Percentiles rank a stretch among this genome's conserved stretches.
Conservation (phyloP, 176 grass and related monocot species). For the Aegilops longissima region DNA sequence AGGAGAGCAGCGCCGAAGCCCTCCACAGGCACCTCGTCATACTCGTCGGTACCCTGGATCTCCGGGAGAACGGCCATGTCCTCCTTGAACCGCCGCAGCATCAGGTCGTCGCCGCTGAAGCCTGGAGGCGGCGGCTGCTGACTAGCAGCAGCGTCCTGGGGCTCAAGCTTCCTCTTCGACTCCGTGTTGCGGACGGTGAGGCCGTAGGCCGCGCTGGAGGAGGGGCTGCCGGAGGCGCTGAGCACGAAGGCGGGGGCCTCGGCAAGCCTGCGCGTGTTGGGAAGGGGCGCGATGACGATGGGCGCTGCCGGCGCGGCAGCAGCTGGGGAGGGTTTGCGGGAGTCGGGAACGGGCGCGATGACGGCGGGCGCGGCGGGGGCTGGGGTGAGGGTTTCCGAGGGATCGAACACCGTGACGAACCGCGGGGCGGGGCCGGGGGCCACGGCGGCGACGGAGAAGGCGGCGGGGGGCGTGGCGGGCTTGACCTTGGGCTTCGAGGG, state of each 20-base stretch:
- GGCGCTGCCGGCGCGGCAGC: neutral
- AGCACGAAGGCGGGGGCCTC: neutral
- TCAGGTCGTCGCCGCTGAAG: neutral
- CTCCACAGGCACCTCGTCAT: neutral
- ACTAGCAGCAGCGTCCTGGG: neutral
- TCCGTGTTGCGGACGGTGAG: neutral
- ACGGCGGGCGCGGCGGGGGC: neutral
- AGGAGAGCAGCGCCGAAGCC: neutral
- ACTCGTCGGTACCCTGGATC: neutral
- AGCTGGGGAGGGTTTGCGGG: neutral
- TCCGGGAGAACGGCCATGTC: neutral
- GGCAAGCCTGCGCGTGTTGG: neutral
- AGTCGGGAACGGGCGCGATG: neutral
- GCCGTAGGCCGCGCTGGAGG: neutral
- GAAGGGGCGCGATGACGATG: neutral
- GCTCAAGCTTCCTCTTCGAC: neutral
- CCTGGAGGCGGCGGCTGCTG: neutral
- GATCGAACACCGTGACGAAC: neutral
- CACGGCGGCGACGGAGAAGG: neutral
- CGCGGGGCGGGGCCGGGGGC: neutral
- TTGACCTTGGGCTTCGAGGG: constrained; percentile 34
- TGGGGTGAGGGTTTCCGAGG: neutral
- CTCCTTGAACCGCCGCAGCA: constrained; percentile 6
- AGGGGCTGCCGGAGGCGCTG: neutral
- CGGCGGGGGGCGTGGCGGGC: neutral